Evolutionary conservation across 768 basidiomycete genomes (phyloP), one percentile per base, ranked within the genome.

Genomic region (Hypholoma sublateritium): DNA sequence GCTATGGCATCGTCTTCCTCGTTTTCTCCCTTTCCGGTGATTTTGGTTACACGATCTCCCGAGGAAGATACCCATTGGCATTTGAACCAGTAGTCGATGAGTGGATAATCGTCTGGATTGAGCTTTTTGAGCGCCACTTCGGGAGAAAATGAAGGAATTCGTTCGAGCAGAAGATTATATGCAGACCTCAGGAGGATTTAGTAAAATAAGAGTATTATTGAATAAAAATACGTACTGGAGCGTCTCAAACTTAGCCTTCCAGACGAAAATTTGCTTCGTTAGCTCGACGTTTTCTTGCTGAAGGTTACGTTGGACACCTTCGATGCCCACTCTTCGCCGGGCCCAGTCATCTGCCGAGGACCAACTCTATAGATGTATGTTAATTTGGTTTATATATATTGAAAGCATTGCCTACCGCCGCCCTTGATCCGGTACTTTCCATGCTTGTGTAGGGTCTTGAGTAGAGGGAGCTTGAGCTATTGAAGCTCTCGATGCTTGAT

Each of bases 41-140:
- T 32, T 8, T 53, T 39, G 28, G 52, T 44, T 37, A 44, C 34
- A 44, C 52, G 28, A 43, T 53, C 42, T 43, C 11, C 39, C 25
- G 52, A 44, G 1, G 41, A 24, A 28, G 52, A 53, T 12, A 53
- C 24, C 52, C 52, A 53, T 24, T 53, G 52, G 24, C 43, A 28
- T 28, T 44, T 53, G 24, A 25, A 53, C 52, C 52, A 53, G 52
- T 53, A 53, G 39, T 53, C 52, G 42, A 53, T 53, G 28, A 34
- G 12, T 28, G 35, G 35, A 35, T 43, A 53, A 53, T 53, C 52
- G 16, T 44, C 25, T 5, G 19, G 41, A 42, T 35, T 42, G 9
- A 53, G 42, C 28, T 53, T 53, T 19, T 28, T 28, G 25, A 3
- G 25, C 7, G 25, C 25, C n/a, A 39, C 42, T 42, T 39, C 36